A percentile compares a stretch with the other conserved stretches of the same genome.
Evolutionary conservation across 2,329 filamentous ascomycete species (phyloP).

Genomic region (Chrysosporium queenslandicum): DNA sequence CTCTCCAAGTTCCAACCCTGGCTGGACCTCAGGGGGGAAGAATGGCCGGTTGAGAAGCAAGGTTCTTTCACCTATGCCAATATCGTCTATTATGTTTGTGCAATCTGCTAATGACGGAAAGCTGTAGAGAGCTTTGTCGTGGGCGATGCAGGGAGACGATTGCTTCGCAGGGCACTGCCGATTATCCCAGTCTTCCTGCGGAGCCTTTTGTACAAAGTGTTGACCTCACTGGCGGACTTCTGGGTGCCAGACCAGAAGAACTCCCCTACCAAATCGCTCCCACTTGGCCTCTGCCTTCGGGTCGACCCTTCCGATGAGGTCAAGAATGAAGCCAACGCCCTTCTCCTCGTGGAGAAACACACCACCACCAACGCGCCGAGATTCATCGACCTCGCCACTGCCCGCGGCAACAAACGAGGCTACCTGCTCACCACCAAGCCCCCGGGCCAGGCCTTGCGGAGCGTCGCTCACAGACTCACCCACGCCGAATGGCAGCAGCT

Average conservation of each 20-base stretch:
- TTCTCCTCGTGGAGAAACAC: slow-evolving; percentile 5
- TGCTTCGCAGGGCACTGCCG: slow-evolving; percentile 3
- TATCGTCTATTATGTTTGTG: no score
- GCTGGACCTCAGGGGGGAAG: neutral
- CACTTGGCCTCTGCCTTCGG: slow-evolving; percentile 1
- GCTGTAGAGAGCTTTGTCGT: neutral
- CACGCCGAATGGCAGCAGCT: slow-evolving; percentile 2
- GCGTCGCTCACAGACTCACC: neutral
- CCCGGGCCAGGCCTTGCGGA: neutral
- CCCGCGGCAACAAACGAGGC: neutral
- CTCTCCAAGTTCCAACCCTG: slow-evolving; percentile 1
- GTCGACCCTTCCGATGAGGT: neutral
- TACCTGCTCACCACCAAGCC: neutral
- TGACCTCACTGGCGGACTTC: neutral
- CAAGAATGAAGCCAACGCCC: slow-evolving; percentile 9
- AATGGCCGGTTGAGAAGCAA: neutral
- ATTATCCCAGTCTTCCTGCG: slow-evolving; percentile 6
- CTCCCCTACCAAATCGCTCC: neutral
- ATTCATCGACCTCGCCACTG: slow-evolving; percentile 3
- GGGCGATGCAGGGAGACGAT: neutral
- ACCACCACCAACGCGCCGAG: neutral
- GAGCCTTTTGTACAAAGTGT: neutral
- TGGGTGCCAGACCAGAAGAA: neutral
- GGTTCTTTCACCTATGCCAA: neutral
- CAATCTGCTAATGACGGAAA: no score